Percentiles rank a stretch among this genome's conserved stretches.
These are phyloP conservation scores for Tuber magnatum DNA, from an alignment of 495 filamentous ascomycete genomes.

Conservation along the genomic window DNA sequence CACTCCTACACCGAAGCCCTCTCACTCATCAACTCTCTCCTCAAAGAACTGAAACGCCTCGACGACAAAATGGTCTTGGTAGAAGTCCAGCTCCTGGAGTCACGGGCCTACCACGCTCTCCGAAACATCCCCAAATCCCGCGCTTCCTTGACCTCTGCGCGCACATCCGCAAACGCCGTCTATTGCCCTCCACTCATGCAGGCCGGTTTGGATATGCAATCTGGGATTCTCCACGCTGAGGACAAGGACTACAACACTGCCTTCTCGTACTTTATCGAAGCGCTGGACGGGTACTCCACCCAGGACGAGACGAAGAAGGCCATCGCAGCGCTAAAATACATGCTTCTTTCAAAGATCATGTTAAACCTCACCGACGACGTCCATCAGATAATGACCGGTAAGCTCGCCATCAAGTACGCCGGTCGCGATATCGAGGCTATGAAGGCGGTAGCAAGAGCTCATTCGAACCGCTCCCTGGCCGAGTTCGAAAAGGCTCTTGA, in stretches of 20 bases:
- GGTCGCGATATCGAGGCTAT: slow-evolving; percentile 92
- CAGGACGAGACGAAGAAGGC: slow-evolving; percentile 81
- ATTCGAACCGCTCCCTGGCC: slow-evolving; percentile 86
- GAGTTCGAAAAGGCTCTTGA: slow-evolving; percentile 91
- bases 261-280: slow-evolving; percentile 98
- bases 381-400: slow-evolving; percentile 80
- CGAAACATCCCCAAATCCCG: slow-evolving; percentile 95
- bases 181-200: slow-evolving; percentile 94
- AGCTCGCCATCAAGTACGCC: slow-evolving; percentile 92
- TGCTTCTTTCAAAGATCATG: slow-evolving; percentile 99
- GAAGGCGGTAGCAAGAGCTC: slow-evolving; percentile 94
- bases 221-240: slow-evolving; percentile 94
- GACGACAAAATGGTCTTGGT: slow-evolving; percentile 98
- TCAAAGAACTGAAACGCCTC: slow-evolving; percentile 91
- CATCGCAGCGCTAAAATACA: slow-evolving; percentile 91
- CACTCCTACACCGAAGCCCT: slow-evolving; percentile 94
- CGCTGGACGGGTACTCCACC: slow-evolving; percentile 88
- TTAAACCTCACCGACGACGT: slow-evolving; percentile 94
- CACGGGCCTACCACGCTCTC: slow-evolving; percentile 91
- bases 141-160: slow-evolving; percentile 85
- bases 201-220: slow-evolving; percentile 97
- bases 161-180: slow-evolving; percentile 89
- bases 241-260: slow-evolving; percentile 98
- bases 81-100: slow-evolving; percentile 97
- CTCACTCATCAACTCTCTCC: slow-evolving; percentile 87